Evolutionary conservation across 371 early-diverging fungal genomes (phyloP).

Genomic region (Lichtheimia ornata): DNA sequence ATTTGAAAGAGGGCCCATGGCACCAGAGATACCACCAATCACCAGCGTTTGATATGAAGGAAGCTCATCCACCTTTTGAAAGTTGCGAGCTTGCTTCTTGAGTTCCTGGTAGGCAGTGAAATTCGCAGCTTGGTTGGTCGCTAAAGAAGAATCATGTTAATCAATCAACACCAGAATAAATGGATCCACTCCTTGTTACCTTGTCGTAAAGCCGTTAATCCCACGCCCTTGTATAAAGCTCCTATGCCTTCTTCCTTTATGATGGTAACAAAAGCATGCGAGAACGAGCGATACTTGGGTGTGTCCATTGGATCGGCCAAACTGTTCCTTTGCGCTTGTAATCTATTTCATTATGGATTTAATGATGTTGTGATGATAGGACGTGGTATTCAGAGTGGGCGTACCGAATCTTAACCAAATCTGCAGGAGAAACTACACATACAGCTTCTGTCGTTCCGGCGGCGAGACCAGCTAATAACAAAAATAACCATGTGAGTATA

Average conservation of each 20-base stretch:
- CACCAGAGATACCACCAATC: conserved; percentile 94
- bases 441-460: conserved; percentile 96
- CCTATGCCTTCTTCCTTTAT: conserved; percentile 89
- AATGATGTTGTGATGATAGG: background rate
- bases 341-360: background rate
- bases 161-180: background rate
- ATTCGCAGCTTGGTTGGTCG: conserved; percentile 98
- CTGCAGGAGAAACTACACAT: conserved; percentile 95
- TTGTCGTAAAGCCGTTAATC: conserved; percentile 93
- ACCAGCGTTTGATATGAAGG: conserved; percentile 91
- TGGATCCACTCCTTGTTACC: conserved; percentile 44
- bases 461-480: conserved; percentile 92
- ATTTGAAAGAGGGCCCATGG: conserved; percentile 95
- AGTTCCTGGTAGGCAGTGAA: conserved; percentile 96
- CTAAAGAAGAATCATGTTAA: conserved; percentile 34
- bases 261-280: conserved; percentile 91
- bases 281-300: conserved; percentile 95
- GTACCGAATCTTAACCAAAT: conserved; percentile 95
- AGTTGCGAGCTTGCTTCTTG: conserved; percentile 63
- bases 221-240: conserved; percentile 94
- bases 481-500: no score
- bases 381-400: conserved; percentile 47
- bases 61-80: conserved; percentile 81
- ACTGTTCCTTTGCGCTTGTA: conserved; percentile 87
- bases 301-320: conserved; percentile 95